Evolutionary conservation across 148 eudicot genomes (phyloP), one percentile per base, ranked within the genome.

Genomic region (Vaccinium darrowii): DNA sequence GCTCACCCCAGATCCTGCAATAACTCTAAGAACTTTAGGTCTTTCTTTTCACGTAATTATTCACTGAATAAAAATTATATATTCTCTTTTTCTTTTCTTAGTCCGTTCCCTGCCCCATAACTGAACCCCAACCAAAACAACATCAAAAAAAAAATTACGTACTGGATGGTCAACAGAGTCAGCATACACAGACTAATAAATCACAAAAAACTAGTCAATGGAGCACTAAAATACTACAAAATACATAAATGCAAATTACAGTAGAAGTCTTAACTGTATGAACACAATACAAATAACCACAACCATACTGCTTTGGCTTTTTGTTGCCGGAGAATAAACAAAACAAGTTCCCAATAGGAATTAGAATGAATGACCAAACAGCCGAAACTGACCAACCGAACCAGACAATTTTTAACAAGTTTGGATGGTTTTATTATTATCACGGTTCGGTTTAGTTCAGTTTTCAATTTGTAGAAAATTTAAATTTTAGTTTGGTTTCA

Each of bases 1-100:
- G 99, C 87, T 96, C 99, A 83, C 99, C 99, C 99, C 98, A 96
- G 53, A 96, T 96, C 89, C 98, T 96, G 92, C 87, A 92, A 78
- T 76, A 82, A 89, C 36, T 10, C 84, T 10, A 76, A 47, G 18
- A 30, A 39, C 23, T 72, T 72, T 74, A 83, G 23, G 39, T 51
- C 43, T 23, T 43, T 60, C 50, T 69, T 39, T 19, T 27, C 23
- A 18, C 23, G 27, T 8, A 71, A 30, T 5, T 51, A 27, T 52
- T 30, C 21, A 3, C 54, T 3, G 47, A 23, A 5, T 27, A 60
- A 80, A 36, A 39, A 4, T 5, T 18, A 18, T 71, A 30, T 30
- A 36, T 18, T 43, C 47, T 1, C 18, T 0, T 23, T 15, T 60
- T 60, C 62, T 27, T 25, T 69, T 49, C 25, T 21, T 27, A 18